Evolutionary conservation across 345 rosid species (phyloP), one percentile per base, ranked within the genome.

Genomic region (Linum lewisii): DNA sequence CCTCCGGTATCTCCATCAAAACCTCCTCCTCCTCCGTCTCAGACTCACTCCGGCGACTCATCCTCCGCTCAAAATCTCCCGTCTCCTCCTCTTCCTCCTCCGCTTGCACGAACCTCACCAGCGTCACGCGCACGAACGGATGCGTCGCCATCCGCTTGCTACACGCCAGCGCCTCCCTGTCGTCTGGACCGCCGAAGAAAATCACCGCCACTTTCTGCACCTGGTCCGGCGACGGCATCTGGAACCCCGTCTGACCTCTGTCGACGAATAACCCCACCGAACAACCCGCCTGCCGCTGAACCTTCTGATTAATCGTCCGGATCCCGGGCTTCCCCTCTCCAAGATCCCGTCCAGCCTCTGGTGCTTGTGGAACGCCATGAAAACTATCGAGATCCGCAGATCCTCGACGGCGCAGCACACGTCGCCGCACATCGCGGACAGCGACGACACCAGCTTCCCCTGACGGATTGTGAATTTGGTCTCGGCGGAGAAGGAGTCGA

Each of bases 131-230:
- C 21, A 79, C 72, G 45, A 75, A 77, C 37, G 78, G 66, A 58
- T 86, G 81, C 6, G 66, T 50, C 0, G 75, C 69, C 19, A 91
- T 68, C 71, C 90, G 73, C 60, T 67, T 79, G 64, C 92, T 77
- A 25, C 84, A 82, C 5, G 96, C 80, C 42, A 91, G 58, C 19
- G 98, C 98, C 75, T 91, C 98, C 11, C 95, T 82, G 63, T 91
- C 95, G 70, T 91, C 98, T 19, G 90, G 78, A 21, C 98, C 98
- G 20, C 92, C 95, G 7, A 91, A 91, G 66, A 91, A 91, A 71
- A 88, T 69, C 4, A 74, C 69, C 7, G 83, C 95, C 2, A 83
- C 85, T 9, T 80, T 77, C 56, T 88, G 98, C 23, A 79, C 73
- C 0, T 63, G 29, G 10, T 71, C 81, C 23, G 67, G 66, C 7